Evolutionary conservation across 208 protist genomes (phyloP).

Genomic region (Borovskyia barvae): DNA sequence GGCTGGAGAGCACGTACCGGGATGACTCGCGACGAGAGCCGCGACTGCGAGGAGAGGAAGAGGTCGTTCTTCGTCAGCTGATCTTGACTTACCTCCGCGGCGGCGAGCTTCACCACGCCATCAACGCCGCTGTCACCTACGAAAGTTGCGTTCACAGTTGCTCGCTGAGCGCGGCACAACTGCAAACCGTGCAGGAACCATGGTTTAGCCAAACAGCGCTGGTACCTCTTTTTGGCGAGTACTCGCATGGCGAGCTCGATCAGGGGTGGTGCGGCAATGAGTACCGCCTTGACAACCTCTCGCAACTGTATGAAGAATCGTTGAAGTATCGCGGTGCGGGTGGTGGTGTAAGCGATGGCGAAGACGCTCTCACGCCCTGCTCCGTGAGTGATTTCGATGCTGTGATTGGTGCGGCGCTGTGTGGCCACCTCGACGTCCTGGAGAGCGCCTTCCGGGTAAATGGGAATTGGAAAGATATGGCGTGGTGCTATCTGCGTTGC

Average conservation of each 20-base stretch:
- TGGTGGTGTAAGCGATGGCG: conserved; percentile 1
- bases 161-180: conserved; percentile 69
- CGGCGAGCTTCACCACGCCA: conserved; percentile 64
- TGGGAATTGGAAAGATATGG: conserved; percentile 59
- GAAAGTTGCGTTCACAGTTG: conserved; percentile 73
- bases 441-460: conserved; percentile 52
- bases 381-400: conserved; percentile 25
- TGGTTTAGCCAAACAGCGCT: conserved; percentile 57
- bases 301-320: conserved; percentile 72
- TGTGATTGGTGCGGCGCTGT: conserved; percentile 69
- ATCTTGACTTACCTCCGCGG: conserved; percentile 67
- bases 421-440: conserved; percentile 67
- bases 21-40: conserved; percentile 28
- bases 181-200: conserved; percentile 73
- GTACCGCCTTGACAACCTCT: conserved; percentile 67
- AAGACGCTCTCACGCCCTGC: neutral
- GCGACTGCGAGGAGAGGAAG: conserved; percentile 44
- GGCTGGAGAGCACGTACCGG: conserved; percentile 70
- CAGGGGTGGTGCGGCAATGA: conserved; percentile 67
- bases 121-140: conserved; percentile 47
- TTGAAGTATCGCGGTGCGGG: conserved; percentile 11
- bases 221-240: conserved; percentile 84
- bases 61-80: conserved; percentile 63
- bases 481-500: conserved; percentile 77
- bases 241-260: conserved; percentile 65